Evolutionary conservation across 2,329 filamentous ascomycete species (phyloP).

Genomic region (Cladosporium oxysporum): DNA sequence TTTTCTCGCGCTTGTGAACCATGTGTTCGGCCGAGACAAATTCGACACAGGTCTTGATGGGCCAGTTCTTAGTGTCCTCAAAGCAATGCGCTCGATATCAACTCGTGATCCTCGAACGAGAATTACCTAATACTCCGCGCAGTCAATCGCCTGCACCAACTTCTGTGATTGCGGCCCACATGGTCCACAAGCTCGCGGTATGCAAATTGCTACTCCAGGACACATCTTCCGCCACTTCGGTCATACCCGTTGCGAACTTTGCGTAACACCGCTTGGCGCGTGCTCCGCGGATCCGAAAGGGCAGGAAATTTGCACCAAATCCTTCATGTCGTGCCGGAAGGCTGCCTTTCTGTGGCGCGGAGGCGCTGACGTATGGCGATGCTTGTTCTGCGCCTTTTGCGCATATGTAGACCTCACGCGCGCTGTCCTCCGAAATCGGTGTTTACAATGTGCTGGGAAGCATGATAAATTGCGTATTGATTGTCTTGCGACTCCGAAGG

Average conservation of each 20-base stretch:
- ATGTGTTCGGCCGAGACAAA: not conserved
- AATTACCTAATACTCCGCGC: slow-evolving; percentile 1
- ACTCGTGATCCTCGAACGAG: not conserved
- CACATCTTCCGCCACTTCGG: slow-evolving; percentile 4
- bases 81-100: not conserved
- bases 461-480: not conserved
- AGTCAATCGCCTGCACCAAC: not conserved
- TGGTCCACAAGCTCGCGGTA: not conserved
- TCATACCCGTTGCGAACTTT: not conserved
- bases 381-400: not conserved
- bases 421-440: not conserved
- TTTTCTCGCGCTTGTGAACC: not conserved
- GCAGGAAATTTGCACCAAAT: not conserved
- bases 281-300: not conserved
- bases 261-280: slow-evolving; percentile 1
- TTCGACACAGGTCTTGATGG: not conserved
- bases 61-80: not conserved
- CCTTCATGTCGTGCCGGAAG: not conserved
- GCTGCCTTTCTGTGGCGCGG: not conserved
- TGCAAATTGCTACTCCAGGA: not conserved
- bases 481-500: not conserved
- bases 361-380: slow-evolving; percentile 10
- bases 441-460: not conserved
- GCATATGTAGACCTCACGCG: slow-evolving; percentile 6
- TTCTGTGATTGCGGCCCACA: slow-evolving; percentile 8